Conservation (phyloP, 495 filamentous ascomycete species). For the Penicillium egyptiacum region DNA sequence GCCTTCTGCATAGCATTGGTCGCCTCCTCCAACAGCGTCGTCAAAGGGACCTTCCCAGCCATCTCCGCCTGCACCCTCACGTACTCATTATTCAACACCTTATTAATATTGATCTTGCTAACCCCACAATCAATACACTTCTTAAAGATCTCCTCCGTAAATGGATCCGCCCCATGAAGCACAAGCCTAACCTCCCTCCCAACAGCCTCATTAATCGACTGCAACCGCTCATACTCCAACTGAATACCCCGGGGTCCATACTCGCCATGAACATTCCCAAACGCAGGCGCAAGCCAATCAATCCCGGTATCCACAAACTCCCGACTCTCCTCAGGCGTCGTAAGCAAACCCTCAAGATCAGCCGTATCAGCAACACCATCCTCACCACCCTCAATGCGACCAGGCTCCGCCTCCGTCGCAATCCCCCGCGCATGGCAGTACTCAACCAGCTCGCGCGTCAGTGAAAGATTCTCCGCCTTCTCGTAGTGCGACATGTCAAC, state of each 20-base stretch:
- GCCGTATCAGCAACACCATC: constrained; percentile 77
- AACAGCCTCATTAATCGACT: constrained; percentile 60
- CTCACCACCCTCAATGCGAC: constrained; percentile 80
- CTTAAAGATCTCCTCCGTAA: constrained; percentile 64
- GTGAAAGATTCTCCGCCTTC: constrained; percentile 73
- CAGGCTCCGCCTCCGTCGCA: constrained; percentile 77
- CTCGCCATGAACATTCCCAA: constrained; percentile 83
- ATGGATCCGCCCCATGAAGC: constrained; percentile 77
- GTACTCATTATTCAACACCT: constrained; percentile 74
- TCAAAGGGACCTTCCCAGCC: constrained; percentile 64
- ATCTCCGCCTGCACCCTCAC: constrained; percentile 64
- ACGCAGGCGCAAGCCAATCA: constrained; percentile 80
- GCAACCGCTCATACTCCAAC: constrained; percentile 69
- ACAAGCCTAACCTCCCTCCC: constrained; percentile 65
- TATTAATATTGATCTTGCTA: constrained; percentile 80
- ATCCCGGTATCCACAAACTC: constrained; percentile 79
- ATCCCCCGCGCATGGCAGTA: constrained; percentile 77
- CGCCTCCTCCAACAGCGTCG: constrained; percentile 68
- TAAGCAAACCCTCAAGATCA: constrained; percentile 71
- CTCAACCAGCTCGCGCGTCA: constrained; percentile 66
- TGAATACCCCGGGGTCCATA: constrained; percentile 74
- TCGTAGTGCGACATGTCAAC: constrained; percentile 82
- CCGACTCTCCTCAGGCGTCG: constrained; percentile 73
- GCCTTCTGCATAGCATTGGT: constrained; percentile 72
- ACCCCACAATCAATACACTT: constrained; percentile 70